phyloP scores from a whole-genome alignment of 2,329 filamentous ascomycete genomes.

The Aspergillus fumigatus region DNA sequence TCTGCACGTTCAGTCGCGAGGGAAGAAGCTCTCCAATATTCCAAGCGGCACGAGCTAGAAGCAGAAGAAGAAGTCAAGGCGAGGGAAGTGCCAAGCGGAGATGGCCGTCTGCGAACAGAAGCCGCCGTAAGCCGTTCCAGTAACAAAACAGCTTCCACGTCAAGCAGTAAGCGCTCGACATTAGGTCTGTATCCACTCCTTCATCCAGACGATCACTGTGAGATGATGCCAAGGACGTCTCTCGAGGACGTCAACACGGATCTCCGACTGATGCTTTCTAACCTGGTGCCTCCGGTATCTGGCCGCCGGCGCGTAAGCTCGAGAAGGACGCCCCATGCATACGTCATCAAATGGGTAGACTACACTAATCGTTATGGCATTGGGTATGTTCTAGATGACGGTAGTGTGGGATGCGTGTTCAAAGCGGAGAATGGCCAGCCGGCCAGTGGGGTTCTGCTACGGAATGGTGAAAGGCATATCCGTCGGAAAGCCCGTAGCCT shows the following conservation, averaged over 20 bases:
- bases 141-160: constrained; percentile 23
- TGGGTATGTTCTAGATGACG: constrained; percentile 48
- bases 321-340: constrained; percentile 35
- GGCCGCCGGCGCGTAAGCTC: constrained; percentile 26
- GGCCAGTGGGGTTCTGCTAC: constrained; percentile 43
- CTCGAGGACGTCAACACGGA: constrained; percentile 36
- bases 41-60: constrained; percentile 3
- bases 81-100: background rate
- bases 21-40: background rate
- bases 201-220: constrained; percentile 33
- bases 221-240: constrained; percentile 36
- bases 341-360: constrained; percentile 51
- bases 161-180: constrained; percentile 28
- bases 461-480: constrained; percentile 44
- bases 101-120: constrained; percentile 10
- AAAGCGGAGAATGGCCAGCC: constrained; percentile 43
- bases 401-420: constrained; percentile 48
- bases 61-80: background rate
- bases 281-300: constrained; percentile 29
- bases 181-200: constrained; percentile 36
- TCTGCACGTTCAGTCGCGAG: constrained; percentile 7
- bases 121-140: constrained; percentile 19
- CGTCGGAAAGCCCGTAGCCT: constrained; percentile 41
- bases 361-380: constrained; percentile 51
- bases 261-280: constrained; percentile 36